Conservation (phyloP, 23 red algal genomes). For the Gracilaria gracilis region DNA sequence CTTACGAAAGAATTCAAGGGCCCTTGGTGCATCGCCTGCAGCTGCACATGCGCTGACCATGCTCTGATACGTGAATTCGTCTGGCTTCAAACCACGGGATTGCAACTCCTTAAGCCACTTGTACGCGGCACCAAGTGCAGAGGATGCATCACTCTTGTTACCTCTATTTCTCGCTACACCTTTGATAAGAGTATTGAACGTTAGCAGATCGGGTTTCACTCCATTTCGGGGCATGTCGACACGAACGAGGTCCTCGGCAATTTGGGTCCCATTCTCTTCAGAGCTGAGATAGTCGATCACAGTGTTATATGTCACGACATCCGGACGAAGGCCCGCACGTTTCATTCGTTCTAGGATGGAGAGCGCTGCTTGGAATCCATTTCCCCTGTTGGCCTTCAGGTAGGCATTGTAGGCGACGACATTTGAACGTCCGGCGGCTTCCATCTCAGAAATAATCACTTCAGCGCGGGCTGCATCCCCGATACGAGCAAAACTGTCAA, state of each 20-base stretch:
- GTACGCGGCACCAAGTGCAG: slow-evolving; percentile 62
- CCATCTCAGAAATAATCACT: slow-evolving; percentile 69
- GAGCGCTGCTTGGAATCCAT: slow-evolving; percentile 42
- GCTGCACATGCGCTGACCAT: slow-evolving; percentile 74
- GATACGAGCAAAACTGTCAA: slow-evolving; percentile 64
- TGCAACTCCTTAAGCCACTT: slow-evolving; percentile 52
- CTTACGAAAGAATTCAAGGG: slow-evolving; percentile 72
- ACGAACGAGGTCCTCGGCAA: slow-evolving; percentile 62
- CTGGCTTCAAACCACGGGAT: slow-evolving; percentile 33
- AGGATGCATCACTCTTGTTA: slow-evolving; percentile 34
- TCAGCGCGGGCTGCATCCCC: slow-evolving; percentile 55
- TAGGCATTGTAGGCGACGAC: slow-evolving; percentile 74
- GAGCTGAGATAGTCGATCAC: slow-evolving; percentile 57
- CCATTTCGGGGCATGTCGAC: slow-evolving; percentile 67
- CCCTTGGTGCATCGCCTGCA: slow-evolving; percentile 68
- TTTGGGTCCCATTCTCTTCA: slow-evolving; percentile 41
- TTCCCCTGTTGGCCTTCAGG: slow-evolving; percentile 66
- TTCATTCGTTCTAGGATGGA: slow-evolving; percentile 62
- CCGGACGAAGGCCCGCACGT: slow-evolving; percentile 45
- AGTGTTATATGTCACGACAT: slow-evolving; percentile 71
- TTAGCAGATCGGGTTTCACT: slow-evolving; percentile 53
- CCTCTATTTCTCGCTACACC: slow-evolving; percentile 48
- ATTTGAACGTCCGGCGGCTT: slow-evolving; percentile 48
- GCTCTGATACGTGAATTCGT: slow-evolving; percentile 71
- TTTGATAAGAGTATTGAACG: slow-evolving; percentile 81